Percentiles rank a stretch among this genome's conserved stretches.
Conservation (phyloP, 2,329 filamentous ascomycete genomes). For the Aspergillus glaucus region DNA sequence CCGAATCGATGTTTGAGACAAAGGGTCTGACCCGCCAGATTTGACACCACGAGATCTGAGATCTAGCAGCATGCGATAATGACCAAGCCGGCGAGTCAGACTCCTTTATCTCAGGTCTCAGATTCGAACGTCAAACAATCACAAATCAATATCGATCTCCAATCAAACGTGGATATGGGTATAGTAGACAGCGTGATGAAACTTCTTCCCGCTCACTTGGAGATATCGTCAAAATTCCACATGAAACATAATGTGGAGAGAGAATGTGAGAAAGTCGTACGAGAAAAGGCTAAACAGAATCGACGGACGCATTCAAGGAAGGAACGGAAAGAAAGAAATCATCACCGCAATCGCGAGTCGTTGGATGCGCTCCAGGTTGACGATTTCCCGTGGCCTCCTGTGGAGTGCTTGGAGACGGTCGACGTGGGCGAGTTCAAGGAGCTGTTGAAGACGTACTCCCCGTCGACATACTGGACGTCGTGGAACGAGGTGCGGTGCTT, state of each 20-base stretch:
- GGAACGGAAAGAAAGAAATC: not conserved
- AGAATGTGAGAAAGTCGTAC: conserved; percentile 7
- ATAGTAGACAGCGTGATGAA: no score
- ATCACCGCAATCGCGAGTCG: conserved; percentile 24
- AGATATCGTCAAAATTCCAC: conserved; percentile 14
- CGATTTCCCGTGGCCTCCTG: conserved; percentile 27
- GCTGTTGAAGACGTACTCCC: conserved; percentile 76
- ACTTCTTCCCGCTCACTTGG: not conserved
- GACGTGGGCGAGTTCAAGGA: conserved; percentile 30
- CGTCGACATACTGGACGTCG: conserved; percentile 87
- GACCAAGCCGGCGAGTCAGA: no score
- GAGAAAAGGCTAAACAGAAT: conserved; percentile 1
- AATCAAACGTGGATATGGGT: not conserved
- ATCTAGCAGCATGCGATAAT: no score
- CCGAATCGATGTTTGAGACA: no score
- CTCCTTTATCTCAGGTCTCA: not conserved
- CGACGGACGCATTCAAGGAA: conserved; percentile 1
- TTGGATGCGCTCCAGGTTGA: conserved; percentile 22
- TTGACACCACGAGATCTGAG: no score
- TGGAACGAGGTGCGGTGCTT: conserved; percentile 85
- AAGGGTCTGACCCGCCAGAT: no score
- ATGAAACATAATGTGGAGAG: conserved; percentile 13
- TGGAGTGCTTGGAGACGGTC: conserved; percentile 35
- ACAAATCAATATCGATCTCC: not conserved
- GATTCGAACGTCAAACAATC: not conserved